Evolutionary conservation across 2,329 filamentous ascomycete species (phyloP), one percentile per base, ranked within the genome.

Genomic region (Stachybotrys echinatus): DNA sequence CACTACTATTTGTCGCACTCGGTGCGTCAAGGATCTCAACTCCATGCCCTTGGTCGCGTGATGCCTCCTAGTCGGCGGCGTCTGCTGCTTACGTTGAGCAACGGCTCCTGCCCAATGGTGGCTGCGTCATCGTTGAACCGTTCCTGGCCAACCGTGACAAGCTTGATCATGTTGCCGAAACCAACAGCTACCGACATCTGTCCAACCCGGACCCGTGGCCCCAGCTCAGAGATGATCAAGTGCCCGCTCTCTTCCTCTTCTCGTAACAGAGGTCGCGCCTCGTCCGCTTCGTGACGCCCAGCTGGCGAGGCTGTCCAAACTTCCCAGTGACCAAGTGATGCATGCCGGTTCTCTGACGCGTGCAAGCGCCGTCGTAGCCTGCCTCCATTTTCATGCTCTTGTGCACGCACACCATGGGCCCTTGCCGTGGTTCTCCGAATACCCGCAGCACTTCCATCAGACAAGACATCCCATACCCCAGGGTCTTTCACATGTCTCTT

Each of bases 91-190:
- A 72, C 56, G 20, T 65, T 71, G 52, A 64, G 61, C 60, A 58
- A 55, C 12, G 61, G 55, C 38, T 69, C 65, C 3, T 63, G 56
- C 34, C 61, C 55, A 12, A 48, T 58, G 3, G 61, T 57, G 5
- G 12, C 10, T 20, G 58, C 59, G 22, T 65, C 64, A 17, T 60
- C 68, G 42, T 84, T 81, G 57, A 86, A 87, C 27, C 79, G 73
- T 60, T 87, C 85, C 54, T 81, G 77, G 6, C 85, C 86, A 6
- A 86, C 72, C 2, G 80, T 81, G 50, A 91, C 76, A 47, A 91
- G 70, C 66, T 90, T 91, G 59, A 91, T 75, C 2, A 81, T 74
- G 56, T 90, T 88, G 12, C 87, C 88, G 52, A 91, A 82, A 0
- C 79, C 85, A 23, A 92, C 77, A 0, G 82, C 88, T 3, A 89